Base-by-base conservation (phyloP, 306 rosid species). In the Psophocarpus tetragonolobus region DNA sequence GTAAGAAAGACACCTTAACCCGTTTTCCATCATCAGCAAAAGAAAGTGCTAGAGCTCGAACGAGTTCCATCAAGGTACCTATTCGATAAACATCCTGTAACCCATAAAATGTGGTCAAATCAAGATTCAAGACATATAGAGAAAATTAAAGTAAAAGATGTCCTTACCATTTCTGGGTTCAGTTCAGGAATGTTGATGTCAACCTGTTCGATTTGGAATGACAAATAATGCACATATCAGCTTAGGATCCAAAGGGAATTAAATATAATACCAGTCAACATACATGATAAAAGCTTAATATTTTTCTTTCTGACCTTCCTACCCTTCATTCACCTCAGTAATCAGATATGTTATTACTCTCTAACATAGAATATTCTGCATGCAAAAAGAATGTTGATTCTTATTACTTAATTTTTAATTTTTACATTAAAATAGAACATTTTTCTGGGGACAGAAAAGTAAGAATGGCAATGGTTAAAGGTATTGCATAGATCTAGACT, bases 51-150 rank as follows among this genome's bases (percentile, higher is more conserved):
- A 95, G 86, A 62, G 62, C 73, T 77, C 97, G 91, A 82, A 88
- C 79, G 82, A 95, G 97, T 84, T 95, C 97, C 92, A 88, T 88
- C 74, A 95, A 84, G 42, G 98, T 92, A 68, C 98, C 98, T 80
- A 95, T 91, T 82, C 97, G 91, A 88, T 95, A 95, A 85, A 95
- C 98, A 82, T 90, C 98, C 98, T 92, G 88, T 72, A 68, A 73
- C 82, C 80, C 78, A 79, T 68, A 88, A 81, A 53, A 83, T 53
- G 75, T 15, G 18, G 85, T 88, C 73, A 90, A 80, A 67, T 61
- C 76, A 81, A 67, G 64, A 56, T 66, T 61, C 76, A 81, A 67
- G 64, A 56, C 69, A 36, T 23, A n/a, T 66, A 27, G 38, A 69
- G 61, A 53, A 62, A 64, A 45, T 10, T 32, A 68, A 30, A 66